Percentiles rank a stretch among this genome's conserved stretches.
These are phyloP conservation scores for Erucastrum elatum DNA, from an alignment of 345 rosid species.

Conservation along the genomic window DNA sequence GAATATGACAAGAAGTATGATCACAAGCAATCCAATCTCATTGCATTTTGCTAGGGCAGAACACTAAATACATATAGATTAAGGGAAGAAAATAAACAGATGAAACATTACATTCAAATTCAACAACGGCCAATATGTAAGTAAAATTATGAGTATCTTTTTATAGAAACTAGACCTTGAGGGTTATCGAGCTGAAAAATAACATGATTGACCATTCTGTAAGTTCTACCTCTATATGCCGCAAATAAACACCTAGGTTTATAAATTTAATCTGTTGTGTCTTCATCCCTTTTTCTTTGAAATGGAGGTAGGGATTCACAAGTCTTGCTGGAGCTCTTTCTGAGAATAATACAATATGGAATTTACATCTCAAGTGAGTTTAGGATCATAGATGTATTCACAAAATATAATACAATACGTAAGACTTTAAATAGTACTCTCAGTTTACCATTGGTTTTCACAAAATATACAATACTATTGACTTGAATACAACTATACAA, in stretches of 20 bases:
- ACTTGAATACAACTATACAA: too few relatives aligned
- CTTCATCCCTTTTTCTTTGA: constrained; percentile 29
- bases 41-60: too few relatives aligned
- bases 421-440: too few relatives aligned
- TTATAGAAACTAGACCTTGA: constrained; percentile 65
- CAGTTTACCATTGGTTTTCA: too few relatives aligned
- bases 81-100: too few relatives aligned
- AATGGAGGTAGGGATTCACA: constrained; percentile 90
- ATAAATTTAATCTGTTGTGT: constrained; percentile 35
- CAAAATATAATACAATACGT: too few relatives aligned
- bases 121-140: too few relatives aligned
- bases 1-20: constrained; percentile 62
- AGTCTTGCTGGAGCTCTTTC: constrained; percentile 83
- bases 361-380: constrained; percentile 85
- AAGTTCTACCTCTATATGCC: constrained; percentile 40
- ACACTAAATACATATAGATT: too few relatives aligned
- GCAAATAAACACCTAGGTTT: constrained; percentile 19
- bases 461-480: too few relatives aligned
- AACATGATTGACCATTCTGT: constrained; percentile 98
- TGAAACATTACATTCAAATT: too few relatives aligned
- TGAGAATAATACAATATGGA: constrained; percentile 66
- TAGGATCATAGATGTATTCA: background rate
- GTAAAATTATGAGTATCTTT: too few relatives aligned
- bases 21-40: constrained; percentile 47
- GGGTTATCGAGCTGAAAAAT: constrained; percentile 83